A percentile compares a stretch with the other conserved stretches of the same genome.
Evolutionary conservation across 352 stramenopile genomes (phyloP).

Genomic region (Globisporangium paroecandrum): DNA sequence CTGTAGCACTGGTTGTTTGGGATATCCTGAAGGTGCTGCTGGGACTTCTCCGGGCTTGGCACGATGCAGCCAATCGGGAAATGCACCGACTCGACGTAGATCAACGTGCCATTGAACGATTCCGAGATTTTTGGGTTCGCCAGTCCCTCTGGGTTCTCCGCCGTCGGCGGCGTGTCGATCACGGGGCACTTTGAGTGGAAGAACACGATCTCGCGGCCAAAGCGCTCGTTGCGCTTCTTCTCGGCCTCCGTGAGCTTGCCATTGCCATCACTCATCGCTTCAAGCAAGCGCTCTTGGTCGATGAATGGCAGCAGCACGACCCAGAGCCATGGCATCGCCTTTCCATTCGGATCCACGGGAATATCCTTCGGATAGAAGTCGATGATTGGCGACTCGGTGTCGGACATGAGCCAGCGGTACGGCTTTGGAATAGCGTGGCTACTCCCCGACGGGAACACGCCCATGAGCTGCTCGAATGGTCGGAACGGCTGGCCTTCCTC

Average conservation of each 20-base stretch:
- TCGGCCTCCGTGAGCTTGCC: constrained; percentile 65
- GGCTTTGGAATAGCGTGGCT: constrained; percentile 91
- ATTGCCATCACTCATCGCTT: constrained; percentile 80
- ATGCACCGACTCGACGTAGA: constrained; percentile 68
- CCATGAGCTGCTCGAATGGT: constrained; percentile 98
- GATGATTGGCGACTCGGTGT: constrained; percentile 94
- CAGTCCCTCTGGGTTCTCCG: constrained; percentile 37
- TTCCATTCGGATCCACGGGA: constrained; percentile 97
- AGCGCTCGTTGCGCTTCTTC: constrained; percentile 81
- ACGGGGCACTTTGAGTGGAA: constrained; percentile 71
- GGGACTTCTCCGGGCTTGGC: constrained; percentile 72
- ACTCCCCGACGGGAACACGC: constrained; percentile 96
- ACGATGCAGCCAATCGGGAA: constrained; percentile 76
- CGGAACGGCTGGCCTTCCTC: constrained; percentile 93
- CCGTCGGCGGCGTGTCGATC: constrained; percentile 33
- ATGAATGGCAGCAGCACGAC: constrained; percentile 99
- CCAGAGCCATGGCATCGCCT: constrained; percentile 98
- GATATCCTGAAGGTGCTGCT: constrained; percentile 67
- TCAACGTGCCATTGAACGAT: constrained; percentile 69
- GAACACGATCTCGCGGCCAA: constrained; percentile 81
- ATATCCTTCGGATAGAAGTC: constrained; percentile 97
- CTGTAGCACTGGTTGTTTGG: constrained; percentile 86
- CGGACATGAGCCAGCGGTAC: constrained; percentile 95
- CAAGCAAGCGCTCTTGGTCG: constrained; percentile 93
- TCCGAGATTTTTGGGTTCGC: constrained; percentile 49